phyloP scores from a whole-genome alignment of 2,329 filamentous ascomycete genomes.

The Stemphylium lycopersici region DNA sequence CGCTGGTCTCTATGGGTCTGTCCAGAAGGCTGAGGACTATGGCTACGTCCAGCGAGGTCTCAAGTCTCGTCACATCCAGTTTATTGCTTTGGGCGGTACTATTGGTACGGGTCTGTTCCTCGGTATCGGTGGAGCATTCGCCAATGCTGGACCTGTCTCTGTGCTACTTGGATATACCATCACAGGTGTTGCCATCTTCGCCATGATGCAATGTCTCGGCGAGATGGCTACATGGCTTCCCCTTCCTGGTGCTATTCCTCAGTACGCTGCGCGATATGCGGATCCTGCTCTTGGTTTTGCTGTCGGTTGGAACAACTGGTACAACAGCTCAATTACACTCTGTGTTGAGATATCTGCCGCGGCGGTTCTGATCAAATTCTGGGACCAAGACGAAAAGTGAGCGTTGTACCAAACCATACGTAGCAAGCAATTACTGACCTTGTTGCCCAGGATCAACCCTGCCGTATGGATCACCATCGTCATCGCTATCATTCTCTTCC shows the following conservation, averaged over 20 bases:
- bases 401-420: background rate
- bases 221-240: conserved; percentile 53
- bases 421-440: background rate
- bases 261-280: conserved; percentile 50
- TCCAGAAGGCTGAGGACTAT: conserved; percentile 49
- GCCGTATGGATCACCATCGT: conserved; percentile 47
- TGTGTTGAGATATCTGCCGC: conserved; percentile 47
- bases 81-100: conserved; percentile 65
- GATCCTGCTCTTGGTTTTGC: conserved; percentile 53
- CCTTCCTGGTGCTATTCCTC: conserved; percentile 46
- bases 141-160: conserved; percentile 42
- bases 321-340: conserved; percentile 43
- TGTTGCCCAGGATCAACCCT: conserved; percentile 5
- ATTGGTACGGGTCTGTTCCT: conserved; percentile 53
- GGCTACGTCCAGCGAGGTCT: conserved; percentile 36
- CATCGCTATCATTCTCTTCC: conserved; percentile 41
- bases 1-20: conserved; percentile 59
- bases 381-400: conserved; percentile 38
- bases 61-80: conserved; percentile 63
- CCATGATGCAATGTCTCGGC: conserved; percentile 52
- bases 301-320: conserved; percentile 37
- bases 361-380: conserved; percentile 41
- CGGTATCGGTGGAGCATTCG: conserved; percentile 43
- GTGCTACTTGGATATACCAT: conserved; percentile 47
- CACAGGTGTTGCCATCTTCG: conserved; percentile 44